Base-by-base conservation (phyloP, 139 green algal species). In the Chlamydomonas asymmetrica region DNA sequence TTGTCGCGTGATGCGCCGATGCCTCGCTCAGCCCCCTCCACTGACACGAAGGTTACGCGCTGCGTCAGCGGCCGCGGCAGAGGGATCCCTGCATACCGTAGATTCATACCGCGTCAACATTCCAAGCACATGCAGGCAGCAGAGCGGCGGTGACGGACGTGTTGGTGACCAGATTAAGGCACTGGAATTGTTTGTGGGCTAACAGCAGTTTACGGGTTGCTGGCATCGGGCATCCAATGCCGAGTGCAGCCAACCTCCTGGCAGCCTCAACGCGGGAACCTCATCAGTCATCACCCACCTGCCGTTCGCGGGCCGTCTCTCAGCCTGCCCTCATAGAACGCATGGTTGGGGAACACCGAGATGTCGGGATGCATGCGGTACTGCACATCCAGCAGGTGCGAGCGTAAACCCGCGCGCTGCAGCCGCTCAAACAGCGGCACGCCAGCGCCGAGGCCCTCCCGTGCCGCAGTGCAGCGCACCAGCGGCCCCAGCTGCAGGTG, bases 401-500 rank as follows among this genome's bases (percentile, higher is more conserved):
- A 43, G 1, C 18, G n/a, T 35, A 75, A 3, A 22, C 66, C 63
- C 6, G 27, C 5, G 25, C 23, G 38, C 60, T 45, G 59, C 63
- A 84, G 66, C 62, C 69, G 35, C 62, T 80, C 63, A 63, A 80
- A 80, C 37, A 84, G 37, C 43, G 62, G 48, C 48, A 61, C 18
- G 25, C 35, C 31, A 3, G 6, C n/a, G 8, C 31, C 35, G n/a
- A 6, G 39, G 27, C 29, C 32, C 34, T 10, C 63, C 23, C 68
- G 68, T 4, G 89, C 84, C 2, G 86, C 88, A 60, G 84, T 65
- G 49, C 85, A 88, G 37, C 88, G 84, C 54, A 96, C 90, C 45
- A 95, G 85, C 7, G 96, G 93, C 4, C 90, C 90, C 63, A 94
- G 83, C 82, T 95, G 94, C 79, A 84, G 91, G 81, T 97, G 94